Percentiles rank a stretch among this genome's conserved stretches.
phyloP scores from a whole-genome alignment of 2,329 filamentous ascomycete species.

The Penicillium sp. region DNA sequence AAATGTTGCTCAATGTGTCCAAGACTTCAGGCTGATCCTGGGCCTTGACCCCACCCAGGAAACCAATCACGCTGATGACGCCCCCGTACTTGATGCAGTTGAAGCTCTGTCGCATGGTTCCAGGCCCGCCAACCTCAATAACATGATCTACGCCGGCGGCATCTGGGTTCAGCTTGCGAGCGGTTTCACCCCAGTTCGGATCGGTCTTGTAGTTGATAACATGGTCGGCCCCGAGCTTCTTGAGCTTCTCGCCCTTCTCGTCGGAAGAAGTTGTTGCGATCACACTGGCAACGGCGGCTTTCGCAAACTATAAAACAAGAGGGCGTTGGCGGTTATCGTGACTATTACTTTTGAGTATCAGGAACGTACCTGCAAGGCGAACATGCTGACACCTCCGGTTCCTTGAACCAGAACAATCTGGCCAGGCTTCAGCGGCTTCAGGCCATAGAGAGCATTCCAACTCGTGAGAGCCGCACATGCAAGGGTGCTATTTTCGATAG shows the following conservation, averaged over 20 bases:
- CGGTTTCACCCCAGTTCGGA: constrained; percentile 65
- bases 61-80: constrained; percentile 63
- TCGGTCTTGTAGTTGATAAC: constrained; percentile 67
- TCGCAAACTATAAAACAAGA: constrained; percentile 50
- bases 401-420: constrained; percentile 65
- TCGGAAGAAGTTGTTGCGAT: constrained; percentile 66
- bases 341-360: background rate
- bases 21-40: constrained; percentile 59
- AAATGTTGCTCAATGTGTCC: constrained; percentile 57
- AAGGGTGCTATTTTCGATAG: constrained; percentile 63
- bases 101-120: constrained; percentile 64
- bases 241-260: constrained; percentile 60
- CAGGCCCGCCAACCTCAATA: constrained; percentile 69
- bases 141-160: constrained; percentile 66
- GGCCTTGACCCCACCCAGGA: constrained; percentile 57
- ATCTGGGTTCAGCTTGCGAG: constrained; percentile 56
- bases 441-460: constrained; percentile 70
- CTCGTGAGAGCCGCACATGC: constrained; percentile 67
- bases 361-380: constrained; percentile 57
- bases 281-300: constrained; percentile 59
- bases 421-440: constrained; percentile 60
- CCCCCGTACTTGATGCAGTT: constrained; percentile 62
- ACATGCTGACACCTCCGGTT: constrained; percentile 65
- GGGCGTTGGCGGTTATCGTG: background rate
- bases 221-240: constrained; percentile 62